Evolutionary conservation across 768 basidiomycete species (phyloP).

Genomic region (Austroboletus eburneus): DNA sequence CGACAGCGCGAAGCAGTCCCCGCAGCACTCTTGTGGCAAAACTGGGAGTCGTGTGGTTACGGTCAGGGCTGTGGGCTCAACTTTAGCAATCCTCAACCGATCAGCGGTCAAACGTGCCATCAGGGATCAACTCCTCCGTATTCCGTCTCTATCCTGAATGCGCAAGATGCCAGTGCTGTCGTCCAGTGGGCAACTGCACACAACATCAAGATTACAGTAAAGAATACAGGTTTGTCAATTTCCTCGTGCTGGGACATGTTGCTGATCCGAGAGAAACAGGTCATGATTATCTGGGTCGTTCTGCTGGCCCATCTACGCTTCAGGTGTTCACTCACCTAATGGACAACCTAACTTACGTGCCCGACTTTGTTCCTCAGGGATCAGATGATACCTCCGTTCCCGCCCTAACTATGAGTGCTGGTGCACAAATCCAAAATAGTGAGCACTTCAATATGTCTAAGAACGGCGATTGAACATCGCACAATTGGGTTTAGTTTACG

Average conservation of each 20-base stretch:
- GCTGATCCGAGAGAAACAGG: too few relatives aligned
- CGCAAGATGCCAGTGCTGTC: slow-evolving; percentile 19
- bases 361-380: slow-evolving; percentile 19
- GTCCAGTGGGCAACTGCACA: slow-evolving; percentile 18
- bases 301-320: slow-evolving; percentile 21
- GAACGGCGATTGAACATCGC: too few relatives aligned
- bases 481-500: too few relatives aligned
- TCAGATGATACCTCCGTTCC: slow-evolving; percentile 11
- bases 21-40: slow-evolving; percentile 19
- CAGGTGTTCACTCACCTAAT: slow-evolving; percentile 21
- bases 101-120: slow-evolving; percentile 7
- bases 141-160: slow-evolving; percentile 13
- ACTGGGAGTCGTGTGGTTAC: slow-evolving; percentile 22
- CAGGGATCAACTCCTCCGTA: slow-evolving; percentile 23
- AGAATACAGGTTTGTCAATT: slow-evolving; percentile 20
- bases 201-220: slow-evolving; percentile 18
- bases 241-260: background rate
- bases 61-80: slow-evolving; percentile 17
- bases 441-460: background rate
- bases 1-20: slow-evolving; percentile 20
- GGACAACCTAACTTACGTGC: slow-evolving; percentile 9
- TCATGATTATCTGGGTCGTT: slow-evolving; percentile 22
- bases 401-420: slow-evolving; percentile 19
- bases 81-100: slow-evolving; percentile 13
- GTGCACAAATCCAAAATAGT: slow-evolving; percentile 13